Percentiles rank a stretch among this genome's conserved stretches.
Conservation (phyloP, 306 rosid genomes). For the Ochetophila trinervis region DNA sequence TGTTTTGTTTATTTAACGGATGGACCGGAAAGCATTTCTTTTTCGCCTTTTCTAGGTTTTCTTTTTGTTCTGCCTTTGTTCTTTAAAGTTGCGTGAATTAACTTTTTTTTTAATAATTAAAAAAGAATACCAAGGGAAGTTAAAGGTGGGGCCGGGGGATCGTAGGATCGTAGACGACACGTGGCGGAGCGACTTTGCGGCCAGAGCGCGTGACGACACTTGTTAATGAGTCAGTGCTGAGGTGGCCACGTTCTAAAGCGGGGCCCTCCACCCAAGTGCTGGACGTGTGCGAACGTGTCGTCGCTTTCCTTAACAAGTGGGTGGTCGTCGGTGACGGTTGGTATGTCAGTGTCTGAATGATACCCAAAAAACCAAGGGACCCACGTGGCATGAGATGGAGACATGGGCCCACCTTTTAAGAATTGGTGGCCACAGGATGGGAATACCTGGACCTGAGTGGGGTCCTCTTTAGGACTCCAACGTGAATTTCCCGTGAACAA, state of each 20-base stretch:
- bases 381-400: constrained; percentile 11
- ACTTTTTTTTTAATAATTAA: not conserved
- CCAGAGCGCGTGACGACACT: constrained; percentile 58
- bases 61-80: not conserved
- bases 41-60: not conserved
- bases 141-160: constrained; percentile 22
- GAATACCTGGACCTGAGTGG: not conserved
- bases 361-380: not conserved
- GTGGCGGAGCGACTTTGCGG: constrained; percentile 29
- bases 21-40: constrained; percentile 1
- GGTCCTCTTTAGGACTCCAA: not conserved
- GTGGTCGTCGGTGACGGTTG: constrained; percentile 53
- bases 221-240: constrained; percentile 48
- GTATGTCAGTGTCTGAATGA: constrained; percentile 16
- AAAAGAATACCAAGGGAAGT: not conserved
- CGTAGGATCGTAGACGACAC: constrained; percentile 25
- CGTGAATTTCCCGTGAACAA: not conserved
- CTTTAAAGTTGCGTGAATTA: not conserved
- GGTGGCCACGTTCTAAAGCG: constrained; percentile 59
- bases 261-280: constrained; percentile 47
- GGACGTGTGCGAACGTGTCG: constrained; percentile 38
- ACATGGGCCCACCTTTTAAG: not conserved
- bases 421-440: constrained; percentile 10
- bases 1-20: constrained; percentile 1
- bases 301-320: constrained; percentile 25